Evolutionary conservation across 805 yeast genomes (phyloP), one percentile per base, ranked within the genome.

Genomic region (Candida maris): DNA sequence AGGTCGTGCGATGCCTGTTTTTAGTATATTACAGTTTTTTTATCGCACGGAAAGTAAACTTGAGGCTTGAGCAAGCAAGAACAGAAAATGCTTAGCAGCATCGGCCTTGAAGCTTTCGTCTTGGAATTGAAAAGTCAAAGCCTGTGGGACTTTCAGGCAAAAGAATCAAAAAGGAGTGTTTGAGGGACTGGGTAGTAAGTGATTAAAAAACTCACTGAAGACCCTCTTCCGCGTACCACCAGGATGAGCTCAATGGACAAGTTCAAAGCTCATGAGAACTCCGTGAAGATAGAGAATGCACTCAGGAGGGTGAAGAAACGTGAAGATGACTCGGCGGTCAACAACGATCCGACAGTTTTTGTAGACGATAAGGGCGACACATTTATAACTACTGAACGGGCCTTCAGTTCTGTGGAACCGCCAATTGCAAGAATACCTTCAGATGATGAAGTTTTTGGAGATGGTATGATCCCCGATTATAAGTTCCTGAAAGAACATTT

Each of bases 401-500:
- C 71, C 4, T 73, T 80, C 17, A 57, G 61, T 16, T 22, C 64
- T 2, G 88, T 89, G 2, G 68, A 71, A 0, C 79, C 86, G 1
- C 87, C 95, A 0, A 81, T 83, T 1, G 61, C 75, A 9, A 58
- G 57, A 21, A 65, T 68, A 12, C 97, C 97, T 0, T 56, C 70
- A 0, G 86, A 89, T 53, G 71, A 63, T 3, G 79, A 86, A 56
- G 67, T 91, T 14, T 93, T 87, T 46, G 55, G 57, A 21, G 60
- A 65, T 5, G 68, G 71, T 32, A 83, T 81, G 3, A 64, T 75
- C 37, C 97, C 97, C 10, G 75, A 87, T 52, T 73, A 79, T 49
- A 75, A 65, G 34, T 87, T 86, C 52, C 62, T 93, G 41, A 77
- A 73, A 51, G 70, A 77, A 12, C 96, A 87, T 63, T 83, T 91